phyloP scores from a whole-genome alignment of 2,329 filamentous ascomycete species.

The Hymenoscyphus infarciens region DNA sequence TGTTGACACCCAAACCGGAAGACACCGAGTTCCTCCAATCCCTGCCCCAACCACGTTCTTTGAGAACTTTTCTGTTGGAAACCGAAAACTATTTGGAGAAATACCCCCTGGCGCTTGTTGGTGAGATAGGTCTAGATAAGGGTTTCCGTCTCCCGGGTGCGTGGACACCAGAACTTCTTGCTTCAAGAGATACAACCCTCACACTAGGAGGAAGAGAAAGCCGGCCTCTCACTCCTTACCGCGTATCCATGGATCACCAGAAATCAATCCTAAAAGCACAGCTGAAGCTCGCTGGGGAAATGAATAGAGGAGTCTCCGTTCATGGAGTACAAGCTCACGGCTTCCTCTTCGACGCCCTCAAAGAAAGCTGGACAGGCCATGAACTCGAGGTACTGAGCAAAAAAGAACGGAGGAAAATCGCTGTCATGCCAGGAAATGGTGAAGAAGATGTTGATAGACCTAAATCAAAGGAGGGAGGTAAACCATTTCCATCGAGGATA shows the following conservation, averaged over 20 bases:
- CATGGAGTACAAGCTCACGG: constrained; percentile 60
- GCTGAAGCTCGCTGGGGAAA: constrained; percentile 65
- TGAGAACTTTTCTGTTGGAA: constrained; percentile 55
- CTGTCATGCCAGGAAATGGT: constrained; percentile 34
- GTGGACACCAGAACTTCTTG: constrained; percentile 43
- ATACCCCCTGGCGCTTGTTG: constrained; percentile 64
- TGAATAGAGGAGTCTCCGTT: constrained; percentile 72
- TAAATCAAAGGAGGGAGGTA: constrained; percentile 37
- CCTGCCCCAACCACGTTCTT: constrained; percentile 57
- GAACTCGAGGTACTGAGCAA: constrained; percentile 60
- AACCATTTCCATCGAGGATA: constrained; percentile 78
- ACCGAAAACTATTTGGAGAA: constrained; percentile 52
- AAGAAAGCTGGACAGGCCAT: constrained; percentile 65
- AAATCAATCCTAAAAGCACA: constrained; percentile 62
- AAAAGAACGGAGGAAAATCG: constrained; percentile 51
- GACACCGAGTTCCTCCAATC: constrained; percentile 41
- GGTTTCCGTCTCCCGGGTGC: constrained; percentile 68
- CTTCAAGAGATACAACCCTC: constrained; percentile 44
- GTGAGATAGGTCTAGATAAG: constrained; percentile 76
- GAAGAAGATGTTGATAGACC: constrained; percentile 38
- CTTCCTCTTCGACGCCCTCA: constrained; percentile 60
- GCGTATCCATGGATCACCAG: constrained; percentile 68
- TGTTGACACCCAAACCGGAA: constrained; percentile 55
- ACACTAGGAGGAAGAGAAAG: constrained; percentile 71
- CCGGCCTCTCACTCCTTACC: constrained; percentile 61